A percentile compares a stretch with the other conserved stretches of the same genome.
Conservation (phyloP, 306 rosid genomes). For the Vicia sativa region DNA sequence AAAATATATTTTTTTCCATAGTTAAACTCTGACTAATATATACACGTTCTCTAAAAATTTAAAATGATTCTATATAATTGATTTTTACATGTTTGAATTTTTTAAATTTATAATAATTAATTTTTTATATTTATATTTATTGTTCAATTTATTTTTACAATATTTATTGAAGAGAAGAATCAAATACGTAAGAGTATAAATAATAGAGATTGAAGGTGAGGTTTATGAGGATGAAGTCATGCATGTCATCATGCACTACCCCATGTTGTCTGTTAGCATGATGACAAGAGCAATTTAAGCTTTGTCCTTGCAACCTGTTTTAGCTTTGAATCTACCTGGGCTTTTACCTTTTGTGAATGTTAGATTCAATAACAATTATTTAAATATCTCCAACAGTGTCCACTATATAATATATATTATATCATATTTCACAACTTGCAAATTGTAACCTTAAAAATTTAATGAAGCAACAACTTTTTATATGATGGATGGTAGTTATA, state of each 20-base stretch:
- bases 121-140: background rate
- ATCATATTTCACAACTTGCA: background rate
- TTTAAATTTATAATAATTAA: background rate
- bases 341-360: constrained; percentile 36
- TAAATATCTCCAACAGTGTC: constrained; percentile 37
- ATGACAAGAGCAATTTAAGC: constrained; percentile 58
- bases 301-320: constrained; percentile 41
- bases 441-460: constrained; percentile 27
- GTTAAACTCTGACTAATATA: too few relatives aligned
- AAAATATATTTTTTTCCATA: too few relatives aligned
- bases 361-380: constrained; percentile 44
- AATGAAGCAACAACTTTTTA: constrained; percentile 21
- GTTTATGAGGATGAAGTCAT: constrained; percentile 33
- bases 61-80: background rate
- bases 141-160: background rate
- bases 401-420: background rate
- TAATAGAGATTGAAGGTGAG: constrained; percentile 17
- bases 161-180: background rate
- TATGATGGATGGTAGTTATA: constrained; percentile 7
- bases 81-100: background rate
- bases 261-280: constrained; percentile 49
- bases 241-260: constrained; percentile 44
- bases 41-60: too few relatives aligned
- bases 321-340: constrained; percentile 41
- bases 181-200: background rate